These are phyloP conservation scores for Pichia sp. DNA, from an alignment of 1,139 yeast genomes.

Conservation along the genomic window DNA sequence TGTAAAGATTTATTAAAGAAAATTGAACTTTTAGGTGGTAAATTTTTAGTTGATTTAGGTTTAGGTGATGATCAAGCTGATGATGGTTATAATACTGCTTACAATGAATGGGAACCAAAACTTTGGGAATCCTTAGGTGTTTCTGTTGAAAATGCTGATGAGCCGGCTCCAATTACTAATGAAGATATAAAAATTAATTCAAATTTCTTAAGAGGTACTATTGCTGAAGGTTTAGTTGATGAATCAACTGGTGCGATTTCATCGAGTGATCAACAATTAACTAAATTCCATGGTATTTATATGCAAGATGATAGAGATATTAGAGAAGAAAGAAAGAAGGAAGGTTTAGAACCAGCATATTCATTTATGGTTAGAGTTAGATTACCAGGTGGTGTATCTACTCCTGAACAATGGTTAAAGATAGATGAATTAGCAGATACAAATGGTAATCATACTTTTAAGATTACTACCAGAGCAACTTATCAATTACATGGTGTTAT, in stretches of 20 bases:
- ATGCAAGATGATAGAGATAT: conserved; percentile 99
- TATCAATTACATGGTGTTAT: conserved; percentile 95
- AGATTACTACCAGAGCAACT: conserved; percentile 94
- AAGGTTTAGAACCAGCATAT: conserved; percentile 92
- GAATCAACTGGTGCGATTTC: conserved; percentile 84
- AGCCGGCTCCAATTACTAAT: conserved; percentile 91
- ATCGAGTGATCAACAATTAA: conserved; percentile 89
- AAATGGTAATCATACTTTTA: conserved; percentile 89
- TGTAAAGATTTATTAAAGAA: conserved; percentile 63
- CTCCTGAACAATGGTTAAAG: conserved; percentile 82
- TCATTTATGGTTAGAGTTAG: conserved; percentile 95
- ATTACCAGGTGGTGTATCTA: conserved; percentile 87
- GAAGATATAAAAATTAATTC: conserved; percentile 92
- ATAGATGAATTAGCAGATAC: conserved; percentile 77
- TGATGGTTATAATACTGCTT: conserved; percentile 89
- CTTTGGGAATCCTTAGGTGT: conserved; percentile 90
- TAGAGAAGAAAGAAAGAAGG: conserved; percentile 84
- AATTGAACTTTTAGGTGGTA: conserved; percentile 65
- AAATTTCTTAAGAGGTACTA: conserved; percentile 86
- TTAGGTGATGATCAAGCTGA: conserved; percentile 97
- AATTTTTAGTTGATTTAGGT: conserved; percentile 67
- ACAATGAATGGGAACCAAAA: conserved; percentile 76
- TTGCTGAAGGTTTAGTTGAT: conserved; percentile 79
- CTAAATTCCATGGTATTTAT: conserved; percentile 96
- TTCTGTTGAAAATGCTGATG: conserved; percentile 76